phyloP scores from a whole-genome alignment of 1,139 yeast genomes.

The Meyerozyma athensensis region DNA sequence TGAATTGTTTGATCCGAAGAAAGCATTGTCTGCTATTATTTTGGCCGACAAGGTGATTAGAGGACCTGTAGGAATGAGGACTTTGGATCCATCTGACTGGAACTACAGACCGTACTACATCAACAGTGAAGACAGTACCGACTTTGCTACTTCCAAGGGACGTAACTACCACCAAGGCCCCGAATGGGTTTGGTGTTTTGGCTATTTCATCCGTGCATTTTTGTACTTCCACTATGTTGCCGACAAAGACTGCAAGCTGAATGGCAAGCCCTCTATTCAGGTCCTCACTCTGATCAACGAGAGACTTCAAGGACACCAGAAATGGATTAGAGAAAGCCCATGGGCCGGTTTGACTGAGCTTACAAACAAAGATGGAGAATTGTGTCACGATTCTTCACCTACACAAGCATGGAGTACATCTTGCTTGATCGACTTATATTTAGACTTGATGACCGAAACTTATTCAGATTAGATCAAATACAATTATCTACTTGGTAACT shows the following conservation, averaged over 20 bases:
- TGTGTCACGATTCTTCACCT: constrained; percentile 85
- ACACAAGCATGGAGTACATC: constrained; percentile 97
- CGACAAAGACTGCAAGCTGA: constrained; percentile 17
- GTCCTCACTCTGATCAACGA: constrained; percentile 38
- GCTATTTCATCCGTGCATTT: constrained; percentile 81
- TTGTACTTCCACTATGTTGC: constrained; percentile 46
- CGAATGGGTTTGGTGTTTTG: constrained; percentile 94
- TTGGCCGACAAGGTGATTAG: constrained; percentile 69
- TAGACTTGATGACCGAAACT: constrained; percentile 46
- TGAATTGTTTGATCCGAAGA: constrained; percentile 64
- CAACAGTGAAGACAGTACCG: constrained; percentile 74
- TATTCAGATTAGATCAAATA: neutral
- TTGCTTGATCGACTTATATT: constrained; percentile 74
- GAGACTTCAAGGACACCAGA: constrained; percentile 59
- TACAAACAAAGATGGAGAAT: constrained; percentile 80
- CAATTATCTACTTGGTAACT: neutral
- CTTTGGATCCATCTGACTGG: constrained; percentile 87
- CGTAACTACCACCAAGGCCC: constrained; percentile 98
- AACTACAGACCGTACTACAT: constrained; percentile 87
- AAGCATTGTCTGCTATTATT: constrained; percentile 60
- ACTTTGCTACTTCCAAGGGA: constrained; percentile 92
- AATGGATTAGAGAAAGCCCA: constrained; percentile 66
- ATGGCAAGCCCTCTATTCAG: constrained; percentile 30
- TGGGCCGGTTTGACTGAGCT: constrained; percentile 96
- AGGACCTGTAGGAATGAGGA: constrained; percentile 90